Evolutionary conservation across 2,329 filamentous ascomycete genomes (phyloP).

Genomic region (Achaetomium macrosporum): DNA sequence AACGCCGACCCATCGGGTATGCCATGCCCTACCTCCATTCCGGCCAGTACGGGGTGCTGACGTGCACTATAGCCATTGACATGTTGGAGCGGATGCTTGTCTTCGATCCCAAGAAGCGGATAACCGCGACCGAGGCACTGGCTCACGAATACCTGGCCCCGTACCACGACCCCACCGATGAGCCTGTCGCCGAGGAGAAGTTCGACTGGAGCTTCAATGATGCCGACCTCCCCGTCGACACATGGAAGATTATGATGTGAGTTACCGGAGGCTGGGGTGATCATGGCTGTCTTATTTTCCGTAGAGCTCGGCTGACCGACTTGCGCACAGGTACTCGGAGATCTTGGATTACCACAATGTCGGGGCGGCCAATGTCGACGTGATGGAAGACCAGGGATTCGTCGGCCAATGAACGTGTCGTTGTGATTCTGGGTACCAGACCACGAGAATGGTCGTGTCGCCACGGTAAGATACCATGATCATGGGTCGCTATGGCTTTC

Average conservation of each 20-base stretch:
- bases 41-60: slow-evolving; percentile 7
- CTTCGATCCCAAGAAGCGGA: slow-evolving; percentile 94
- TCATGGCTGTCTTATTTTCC: not conserved
- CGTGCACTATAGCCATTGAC: slow-evolving; percentile 63
- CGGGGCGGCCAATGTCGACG: slow-evolving; percentile 43
- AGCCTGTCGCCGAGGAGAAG: slow-evolving; percentile 92
- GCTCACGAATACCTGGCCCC: slow-evolving; percentile 90
- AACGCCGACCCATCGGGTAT: slow-evolving; percentile 82
- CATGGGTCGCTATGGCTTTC: too few species aligned
- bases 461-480: too few species aligned
- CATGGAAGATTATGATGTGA: slow-evolving; percentile 99
- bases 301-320: slow-evolving; percentile 18
- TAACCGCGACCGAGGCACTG: slow-evolving; percentile 79
- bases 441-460: not conserved
- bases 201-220: slow-evolving; percentile 99
- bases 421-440: not conserved
- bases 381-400: slow-evolving; percentile 4
- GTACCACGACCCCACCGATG: slow-evolving; percentile 95
- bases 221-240: slow-evolving; percentile 91
- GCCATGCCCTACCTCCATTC: slow-evolving; percentile 24
- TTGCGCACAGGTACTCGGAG: slow-evolving; percentile 76
- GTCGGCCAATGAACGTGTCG: slow-evolving; percentile 1
- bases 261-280: slow-evolving; percentile 28
- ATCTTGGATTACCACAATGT: slow-evolving; percentile 98
- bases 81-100: slow-evolving; percentile 95